A percentile compares a stretch with the other conserved stretches of the same genome.
Evolutionary conservation across 164 flowering plant genomes (phyloP).

Genomic region (Sextonia rubra): DNA sequence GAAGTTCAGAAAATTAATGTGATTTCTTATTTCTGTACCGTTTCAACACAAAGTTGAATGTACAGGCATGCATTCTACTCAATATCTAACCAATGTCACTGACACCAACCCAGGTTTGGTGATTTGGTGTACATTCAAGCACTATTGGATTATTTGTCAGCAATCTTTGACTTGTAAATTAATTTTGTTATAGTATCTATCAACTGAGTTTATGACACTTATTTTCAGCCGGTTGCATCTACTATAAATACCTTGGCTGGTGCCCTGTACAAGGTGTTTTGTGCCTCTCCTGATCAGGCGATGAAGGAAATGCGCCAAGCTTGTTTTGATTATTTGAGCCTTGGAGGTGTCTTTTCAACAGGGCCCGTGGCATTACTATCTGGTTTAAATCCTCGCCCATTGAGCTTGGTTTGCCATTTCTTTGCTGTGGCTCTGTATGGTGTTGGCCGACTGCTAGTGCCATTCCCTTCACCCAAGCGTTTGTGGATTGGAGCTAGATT

Average conservation of each 20-base stretch:
- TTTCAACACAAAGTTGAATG: not conserved
- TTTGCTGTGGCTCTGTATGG: slow-evolving; percentile 92
- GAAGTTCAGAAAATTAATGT: not conserved
- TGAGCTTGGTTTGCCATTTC: slow-evolving; percentile 85
- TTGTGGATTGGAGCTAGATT: slow-evolving; percentile 85
- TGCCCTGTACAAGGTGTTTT: slow-evolving; percentile 71
- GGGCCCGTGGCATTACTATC: slow-evolving; percentile 85
- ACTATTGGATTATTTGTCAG: not conserved
- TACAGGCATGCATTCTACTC: not conserved
- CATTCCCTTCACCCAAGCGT: slow-evolving; percentile 80
- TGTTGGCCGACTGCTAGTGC: slow-evolving; percentile 74
- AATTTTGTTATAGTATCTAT: not conserved
- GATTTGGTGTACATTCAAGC: not conserved
- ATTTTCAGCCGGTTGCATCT: slow-evolving; percentile 74
- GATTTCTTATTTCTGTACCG: not conserved
- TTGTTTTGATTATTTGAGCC: slow-evolving; percentile 80
- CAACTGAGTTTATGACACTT: not conserved
- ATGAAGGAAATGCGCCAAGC: slow-evolving; percentile 92
- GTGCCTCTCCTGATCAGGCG: slow-evolving; percentile 86
- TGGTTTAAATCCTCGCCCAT: slow-evolving; percentile 84
- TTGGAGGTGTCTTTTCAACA: slow-evolving; percentile 66
- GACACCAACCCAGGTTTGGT: not conserved
- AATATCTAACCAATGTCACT: not conserved
- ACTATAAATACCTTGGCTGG: slow-evolving; percentile 81
- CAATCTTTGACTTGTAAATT: not conserved